Conservation (phyloP, 306 rosid species). For the Castanea mollissima region DNA sequence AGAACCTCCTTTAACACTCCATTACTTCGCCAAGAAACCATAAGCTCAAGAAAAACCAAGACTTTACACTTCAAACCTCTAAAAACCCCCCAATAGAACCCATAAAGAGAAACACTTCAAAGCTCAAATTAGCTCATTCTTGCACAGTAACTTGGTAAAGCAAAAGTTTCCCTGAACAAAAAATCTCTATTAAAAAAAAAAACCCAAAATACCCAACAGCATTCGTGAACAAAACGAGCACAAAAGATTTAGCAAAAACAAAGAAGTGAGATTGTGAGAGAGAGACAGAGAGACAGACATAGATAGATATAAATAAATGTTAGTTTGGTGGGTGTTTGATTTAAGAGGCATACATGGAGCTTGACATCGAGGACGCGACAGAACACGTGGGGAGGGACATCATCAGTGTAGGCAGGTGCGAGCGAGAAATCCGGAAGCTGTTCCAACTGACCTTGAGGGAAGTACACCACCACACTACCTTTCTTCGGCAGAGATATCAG, state of each 20-base stretch:
- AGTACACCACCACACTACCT: conserved; percentile 78
- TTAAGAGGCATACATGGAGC: conserved; percentile 63
- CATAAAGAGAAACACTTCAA: neutral
- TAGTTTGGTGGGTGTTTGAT: too few species aligned
- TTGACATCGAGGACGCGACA: conserved; percentile 94
- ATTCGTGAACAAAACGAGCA: neutral
- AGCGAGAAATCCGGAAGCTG: conserved; percentile 66
- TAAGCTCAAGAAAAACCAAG: neutral
- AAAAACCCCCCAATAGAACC: neutral
- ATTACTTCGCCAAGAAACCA: neutral
- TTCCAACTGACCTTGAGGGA: conserved; percentile 93
- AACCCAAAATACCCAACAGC: conserved; percentile 20
- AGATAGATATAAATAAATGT: too few species aligned
- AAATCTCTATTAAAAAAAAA: neutral
- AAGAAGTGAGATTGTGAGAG: too few species aligned
- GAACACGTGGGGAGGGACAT: conserved; percentile 81
- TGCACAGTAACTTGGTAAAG: conserved; percentile 17
- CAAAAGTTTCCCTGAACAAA: neutral
- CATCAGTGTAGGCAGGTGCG: conserved; percentile 28
- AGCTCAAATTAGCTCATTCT: neutral
- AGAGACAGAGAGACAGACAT: too few species aligned
- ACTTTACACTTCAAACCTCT: neutral
- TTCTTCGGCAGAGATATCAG: conserved; percentile 85
- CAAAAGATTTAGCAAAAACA: neutral
- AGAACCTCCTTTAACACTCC: neutral